Evolutionary conservation across 2,329 filamentous ascomycete species (phyloP).

Genomic region (Colletotrichum paranaense): DNA sequence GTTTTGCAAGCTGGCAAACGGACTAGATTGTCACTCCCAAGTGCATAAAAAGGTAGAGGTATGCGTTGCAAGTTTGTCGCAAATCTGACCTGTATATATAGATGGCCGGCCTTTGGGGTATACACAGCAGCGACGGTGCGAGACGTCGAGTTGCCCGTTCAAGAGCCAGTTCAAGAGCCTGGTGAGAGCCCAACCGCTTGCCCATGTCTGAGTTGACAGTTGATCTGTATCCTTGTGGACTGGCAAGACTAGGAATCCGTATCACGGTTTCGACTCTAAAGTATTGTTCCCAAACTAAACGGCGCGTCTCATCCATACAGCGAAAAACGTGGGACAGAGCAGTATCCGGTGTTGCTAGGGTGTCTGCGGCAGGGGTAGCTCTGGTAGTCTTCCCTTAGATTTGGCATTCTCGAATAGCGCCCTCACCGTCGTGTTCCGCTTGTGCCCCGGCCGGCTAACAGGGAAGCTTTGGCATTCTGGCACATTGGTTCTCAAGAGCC

Average conservation of each 20-base stretch:
- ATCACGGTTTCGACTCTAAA: not conserved
- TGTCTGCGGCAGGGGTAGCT: slow-evolving; percentile 10
- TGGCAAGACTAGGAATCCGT: not conserved
- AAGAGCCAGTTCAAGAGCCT: not conserved
- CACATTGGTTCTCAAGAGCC: not conserved
- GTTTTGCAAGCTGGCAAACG: not conserved
- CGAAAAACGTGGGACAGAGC: slow-evolving; percentile 30
- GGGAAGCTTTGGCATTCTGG: not conserved
- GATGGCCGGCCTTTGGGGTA: not conserved
- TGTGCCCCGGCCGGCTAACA: not conserved
- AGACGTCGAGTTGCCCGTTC: not conserved
- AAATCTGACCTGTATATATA: not conserved
- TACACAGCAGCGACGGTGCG: not conserved
- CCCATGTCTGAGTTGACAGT: not conserved
- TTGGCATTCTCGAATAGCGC: not conserved
- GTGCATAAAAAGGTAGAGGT: not conserved
- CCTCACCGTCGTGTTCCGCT: not conserved
- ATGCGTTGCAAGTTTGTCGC: not conserved
- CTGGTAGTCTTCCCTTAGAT: slow-evolving; percentile 1
- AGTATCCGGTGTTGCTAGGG: slow-evolving; percentile 6
- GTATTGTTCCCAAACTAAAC: not conserved
- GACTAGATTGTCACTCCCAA: not conserved
- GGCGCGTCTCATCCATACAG: slow-evolving; percentile 11
- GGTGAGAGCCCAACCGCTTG: not conserved
- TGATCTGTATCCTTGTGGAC: not conserved